phyloP scores from a whole-genome alignment of 345 rosid species.

The Trapa incisa region DNA sequence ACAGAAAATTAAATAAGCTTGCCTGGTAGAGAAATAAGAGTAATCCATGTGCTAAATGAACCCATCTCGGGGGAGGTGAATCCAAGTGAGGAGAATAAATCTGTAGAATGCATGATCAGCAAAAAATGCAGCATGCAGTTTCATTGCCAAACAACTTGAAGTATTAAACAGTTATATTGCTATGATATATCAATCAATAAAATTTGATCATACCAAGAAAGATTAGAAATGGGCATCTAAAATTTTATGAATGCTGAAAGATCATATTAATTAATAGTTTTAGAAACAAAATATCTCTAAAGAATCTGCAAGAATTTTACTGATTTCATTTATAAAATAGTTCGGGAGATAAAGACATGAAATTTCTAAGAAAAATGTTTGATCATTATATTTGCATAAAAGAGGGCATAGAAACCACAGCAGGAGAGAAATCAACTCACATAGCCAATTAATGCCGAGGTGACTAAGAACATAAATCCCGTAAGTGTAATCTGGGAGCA shows the following conservation, averaged over 20 bases:
- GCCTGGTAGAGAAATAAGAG: constrained; percentile 96
- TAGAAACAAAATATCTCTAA: not conserved
- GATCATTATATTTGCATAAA: not conserved
- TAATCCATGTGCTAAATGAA: constrained; percentile 77
- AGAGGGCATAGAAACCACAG: not conserved
- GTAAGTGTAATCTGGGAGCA: constrained; percentile 73
- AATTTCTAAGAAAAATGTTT: not conserved
- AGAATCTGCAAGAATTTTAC: not conserved
- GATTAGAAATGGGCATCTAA: not conserved
- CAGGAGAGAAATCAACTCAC: constrained; percentile 34
- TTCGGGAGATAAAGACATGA: not conserved
- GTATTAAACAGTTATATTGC: not conserved
- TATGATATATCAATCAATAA: not conserved
- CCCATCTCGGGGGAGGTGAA: constrained; percentile 95
- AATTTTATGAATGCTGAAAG: not conserved
- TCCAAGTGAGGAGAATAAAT: constrained; percentile 80
- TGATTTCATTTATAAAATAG: not conserved
- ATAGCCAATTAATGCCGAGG: constrained; percentile 76
- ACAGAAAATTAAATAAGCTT: constrained; percentile 7
- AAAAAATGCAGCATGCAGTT: not conserved
- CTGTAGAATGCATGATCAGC: constrained; percentile 20
- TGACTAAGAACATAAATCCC: constrained; percentile 80
- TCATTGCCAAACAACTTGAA: not conserved
- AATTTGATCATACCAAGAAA: not conserved
- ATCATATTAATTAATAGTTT: no score